A percentile compares a stretch with the other conserved stretches of the same genome.
Conservation (phyloP, 2,329 filamentous ascomycete species). For the Tolypocladium cylindrosporum region DNA sequence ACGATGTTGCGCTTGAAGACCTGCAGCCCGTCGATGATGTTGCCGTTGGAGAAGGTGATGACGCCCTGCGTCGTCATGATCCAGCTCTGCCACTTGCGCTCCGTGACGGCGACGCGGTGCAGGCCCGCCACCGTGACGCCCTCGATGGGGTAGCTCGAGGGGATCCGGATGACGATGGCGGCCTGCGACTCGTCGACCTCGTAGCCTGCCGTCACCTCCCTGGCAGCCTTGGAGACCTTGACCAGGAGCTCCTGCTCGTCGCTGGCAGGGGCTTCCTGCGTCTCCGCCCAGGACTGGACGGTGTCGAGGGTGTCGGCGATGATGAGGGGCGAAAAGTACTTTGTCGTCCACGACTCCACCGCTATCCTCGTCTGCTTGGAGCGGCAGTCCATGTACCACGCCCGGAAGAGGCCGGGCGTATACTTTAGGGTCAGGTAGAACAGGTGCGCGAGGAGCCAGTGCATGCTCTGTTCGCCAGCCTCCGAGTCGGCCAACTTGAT, state of each 20-base stretch:
- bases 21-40: slow-evolving; percentile 74
- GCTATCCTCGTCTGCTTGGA: slow-evolving; percentile 71
- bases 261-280: slow-evolving; percentile 34
- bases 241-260: slow-evolving; percentile 52
- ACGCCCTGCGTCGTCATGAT: slow-evolving; percentile 80
- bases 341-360: slow-evolving; percentile 77
- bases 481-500: slow-evolving; percentile 45
- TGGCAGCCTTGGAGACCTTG: slow-evolving; percentile 59
- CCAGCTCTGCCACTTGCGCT: slow-evolving; percentile 91
- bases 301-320: slow-evolving; percentile 56
- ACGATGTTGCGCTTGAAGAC: slow-evolving; percentile 82
- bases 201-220: slow-evolving; percentile 76
- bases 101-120: slow-evolving; percentile 76
- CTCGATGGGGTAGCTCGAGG: slow-evolving; percentile 72
- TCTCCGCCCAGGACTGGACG: slow-evolving; percentile 55
- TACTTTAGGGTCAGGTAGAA: slow-evolving; percentile 76
- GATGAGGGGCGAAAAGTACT: slow-evolving; percentile 65
- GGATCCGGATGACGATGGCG: slow-evolving; percentile 71
- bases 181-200: slow-evolving; percentile 81
- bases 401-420: slow-evolving; percentile 66
- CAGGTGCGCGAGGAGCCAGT: slow-evolving; percentile 76
- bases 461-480: slow-evolving; percentile 59
- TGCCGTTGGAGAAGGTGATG: slow-evolving; percentile 87
- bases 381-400: slow-evolving; percentile 75
- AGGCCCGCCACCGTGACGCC: slow-evolving; percentile 66